These are phyloP conservation scores for Jatropha multifida DNA, from an alignment of 441 rosid species.

Conservation along the genomic window DNA sequence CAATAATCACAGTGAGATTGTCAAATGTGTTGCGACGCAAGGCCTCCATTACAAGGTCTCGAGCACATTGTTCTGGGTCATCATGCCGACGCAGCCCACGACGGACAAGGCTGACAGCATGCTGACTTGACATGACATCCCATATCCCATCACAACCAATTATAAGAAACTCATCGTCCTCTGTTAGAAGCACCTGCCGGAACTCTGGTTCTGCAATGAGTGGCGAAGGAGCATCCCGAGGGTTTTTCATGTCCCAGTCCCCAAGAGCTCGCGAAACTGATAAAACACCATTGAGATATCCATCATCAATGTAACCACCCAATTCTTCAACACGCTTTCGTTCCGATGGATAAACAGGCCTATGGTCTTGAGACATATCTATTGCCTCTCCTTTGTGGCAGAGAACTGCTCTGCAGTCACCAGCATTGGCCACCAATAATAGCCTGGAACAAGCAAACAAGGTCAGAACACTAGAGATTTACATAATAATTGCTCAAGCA, in stretches of 20 bases:
- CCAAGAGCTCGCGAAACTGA: conserved; percentile 90
- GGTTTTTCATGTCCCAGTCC: conserved; percentile 87
- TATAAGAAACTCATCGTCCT: conserved; percentile 90
- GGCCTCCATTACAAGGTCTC: conserved; percentile 85
- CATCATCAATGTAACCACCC: conserved; percentile 75
- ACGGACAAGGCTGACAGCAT: conserved; percentile 64
- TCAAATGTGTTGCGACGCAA: conserved; percentile 58
- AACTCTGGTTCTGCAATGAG: conserved; percentile 90
- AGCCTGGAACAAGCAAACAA: conserved; percentile 39
- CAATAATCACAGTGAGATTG: conserved; percentile 76
- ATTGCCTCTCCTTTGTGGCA: conserved; percentile 65
- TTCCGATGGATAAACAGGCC: conserved; percentile 58
- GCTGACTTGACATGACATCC: conserved; percentile 92
- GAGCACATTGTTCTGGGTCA: conserved; percentile 71
- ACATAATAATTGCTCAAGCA: background rate
- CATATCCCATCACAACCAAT: conserved; percentile 92
- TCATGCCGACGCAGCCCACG: conserved; percentile 61
- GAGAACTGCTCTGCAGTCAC: conserved; percentile 78
- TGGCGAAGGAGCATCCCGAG: conserved; percentile 65
- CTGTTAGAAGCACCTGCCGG: conserved; percentile 52
- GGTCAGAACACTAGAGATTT: conserved; percentile 1
- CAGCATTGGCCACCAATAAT: conserved; percentile 74
- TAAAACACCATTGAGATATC: conserved; percentile 70
- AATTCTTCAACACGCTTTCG: conserved; percentile 58
- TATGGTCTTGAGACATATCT: conserved; percentile 78